Percentiles rank a stretch among this genome's conserved stretches.
Conservation (phyloP, 768 basidiomycete genomes). For the Suillus occidentalis region DNA sequence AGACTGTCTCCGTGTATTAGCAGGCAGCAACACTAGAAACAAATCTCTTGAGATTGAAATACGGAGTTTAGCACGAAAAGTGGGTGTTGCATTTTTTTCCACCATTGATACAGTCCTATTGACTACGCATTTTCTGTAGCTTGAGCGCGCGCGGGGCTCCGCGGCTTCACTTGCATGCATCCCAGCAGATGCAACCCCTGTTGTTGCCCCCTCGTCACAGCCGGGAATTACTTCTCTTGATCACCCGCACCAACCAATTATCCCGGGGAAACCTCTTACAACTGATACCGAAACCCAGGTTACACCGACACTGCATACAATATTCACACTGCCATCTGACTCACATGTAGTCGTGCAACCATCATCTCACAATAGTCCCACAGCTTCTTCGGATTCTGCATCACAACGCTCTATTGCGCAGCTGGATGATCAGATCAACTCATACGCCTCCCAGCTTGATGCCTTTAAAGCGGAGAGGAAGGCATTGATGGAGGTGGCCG, state of each 20-base stretch:
- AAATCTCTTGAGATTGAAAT: conserved; percentile 46
- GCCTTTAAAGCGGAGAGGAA: conserved; percentile 39
- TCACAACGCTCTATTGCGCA: conserved; percentile 23
- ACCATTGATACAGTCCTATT: not conserved
- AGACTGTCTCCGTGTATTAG: conserved; percentile 41
- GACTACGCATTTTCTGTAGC: not conserved
- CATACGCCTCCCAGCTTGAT: conserved; percentile 36
- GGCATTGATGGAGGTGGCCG: conserved; percentile 24
- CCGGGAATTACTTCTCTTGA: not conserved
- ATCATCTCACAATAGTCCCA: not conserved
- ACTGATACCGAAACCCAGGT: not conserved
- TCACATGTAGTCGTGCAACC: not conserved
- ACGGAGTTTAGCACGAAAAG: conserved; percentile 36
- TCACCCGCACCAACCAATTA: not conserved
- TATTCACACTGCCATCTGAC: not conserved
- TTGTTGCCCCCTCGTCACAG: not conserved
- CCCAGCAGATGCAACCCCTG: not conserved
- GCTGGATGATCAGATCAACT: conserved; percentile 38
- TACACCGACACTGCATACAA: not conserved
- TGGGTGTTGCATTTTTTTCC: conserved; percentile 19
- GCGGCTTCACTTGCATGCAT: not conserved
- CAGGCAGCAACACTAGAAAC: conserved; percentile 40
- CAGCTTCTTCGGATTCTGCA: not conserved
- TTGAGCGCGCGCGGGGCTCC: not conserved
- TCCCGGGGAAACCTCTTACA: not conserved